Percentiles rank a stretch among this genome's conserved stretches.
Evolutionary conservation across 1,284 basidiomycete genomes (phyloP).

Genomic region (Cystobasidium pallidum): DNA sequence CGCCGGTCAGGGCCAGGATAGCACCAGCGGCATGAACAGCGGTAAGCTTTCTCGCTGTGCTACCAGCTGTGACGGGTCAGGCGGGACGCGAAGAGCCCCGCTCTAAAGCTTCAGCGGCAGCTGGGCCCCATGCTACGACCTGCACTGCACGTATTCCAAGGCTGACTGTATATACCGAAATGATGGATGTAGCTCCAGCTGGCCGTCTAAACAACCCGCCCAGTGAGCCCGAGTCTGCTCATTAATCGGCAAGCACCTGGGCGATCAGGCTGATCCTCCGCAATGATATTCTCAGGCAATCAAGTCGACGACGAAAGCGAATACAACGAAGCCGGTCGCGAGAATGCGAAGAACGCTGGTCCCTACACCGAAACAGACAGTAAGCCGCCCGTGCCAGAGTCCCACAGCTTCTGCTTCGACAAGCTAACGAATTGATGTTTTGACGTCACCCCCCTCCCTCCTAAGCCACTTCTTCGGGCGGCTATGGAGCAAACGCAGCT

Average conservation of each 20-base stretch:
- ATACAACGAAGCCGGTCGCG: conserved; percentile 31
- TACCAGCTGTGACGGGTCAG: neutral
- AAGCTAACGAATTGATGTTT: neutral
- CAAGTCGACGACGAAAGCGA: conserved; percentile 11
- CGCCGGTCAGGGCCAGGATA: conserved; percentile 33
- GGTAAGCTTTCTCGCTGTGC: conserved; percentile 5
- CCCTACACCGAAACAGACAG: conserved; percentile 30
- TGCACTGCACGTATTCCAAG: no score
- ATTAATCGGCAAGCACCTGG: neutral
- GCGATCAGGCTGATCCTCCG: conserved; percentile 3
- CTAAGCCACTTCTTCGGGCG: conserved; percentile 41
- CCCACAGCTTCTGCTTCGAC: neutral
- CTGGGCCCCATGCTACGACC: no score
- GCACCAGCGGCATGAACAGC: conserved; percentile 41
- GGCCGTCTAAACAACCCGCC: neutral
- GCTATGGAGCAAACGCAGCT: conserved; percentile 32
- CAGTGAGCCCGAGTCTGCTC: neutral
- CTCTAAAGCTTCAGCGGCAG: neutral
- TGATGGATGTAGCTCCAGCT: neutral
- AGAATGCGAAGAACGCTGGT: conserved; percentile 19
- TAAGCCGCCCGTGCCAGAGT: neutral
- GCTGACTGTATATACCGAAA: neutral
- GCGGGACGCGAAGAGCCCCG: neutral
- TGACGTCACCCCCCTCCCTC: conserved; percentile 2
- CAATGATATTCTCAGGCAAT: neutral